phyloP scores from a whole-genome alignment of 2,329 filamentous ascomycete genomes.

The Epichloe amarillans region DNA sequence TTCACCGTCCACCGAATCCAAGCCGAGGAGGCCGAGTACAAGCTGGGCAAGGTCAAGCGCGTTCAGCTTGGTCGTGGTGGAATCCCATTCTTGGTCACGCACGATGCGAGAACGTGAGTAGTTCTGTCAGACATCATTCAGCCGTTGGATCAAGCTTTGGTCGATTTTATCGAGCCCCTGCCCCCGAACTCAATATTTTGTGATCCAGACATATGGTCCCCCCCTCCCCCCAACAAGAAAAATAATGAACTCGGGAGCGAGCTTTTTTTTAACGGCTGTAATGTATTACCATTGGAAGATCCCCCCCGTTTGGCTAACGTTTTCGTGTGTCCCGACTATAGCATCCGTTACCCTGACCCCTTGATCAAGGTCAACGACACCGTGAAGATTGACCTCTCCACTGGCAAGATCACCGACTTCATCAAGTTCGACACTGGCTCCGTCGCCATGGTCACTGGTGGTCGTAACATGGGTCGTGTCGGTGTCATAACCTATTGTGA shows the following conservation, averaged over 20 bases:
- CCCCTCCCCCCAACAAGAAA: background rate
- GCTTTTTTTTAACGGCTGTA: slow-evolving; percentile 38
- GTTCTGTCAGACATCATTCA: slow-evolving; percentile 90
- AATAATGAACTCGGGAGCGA: background rate
- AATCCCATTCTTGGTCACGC: slow-evolving; percentile 99
- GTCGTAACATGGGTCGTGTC: slow-evolving; percentile 99
- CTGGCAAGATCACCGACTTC: slow-evolving; percentile 96
- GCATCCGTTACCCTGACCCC: slow-evolving; percentile 98
- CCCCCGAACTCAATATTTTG: slow-evolving; percentile 7
- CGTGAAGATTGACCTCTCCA: slow-evolving; percentile 94
- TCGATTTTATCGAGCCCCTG: slow-evolving; percentile 30
- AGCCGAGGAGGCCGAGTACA: slow-evolving; percentile 97
- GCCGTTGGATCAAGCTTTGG: slow-evolving; percentile 99
- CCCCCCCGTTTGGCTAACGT: slow-evolving; percentile 22
- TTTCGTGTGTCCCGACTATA: slow-evolving; percentile 26
- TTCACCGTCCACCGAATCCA: slow-evolving; percentile 99
- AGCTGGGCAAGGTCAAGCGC: slow-evolving; percentile 99
- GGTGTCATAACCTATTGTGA: slow-evolving; percentile 99
- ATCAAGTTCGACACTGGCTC: slow-evolving; percentile 98
- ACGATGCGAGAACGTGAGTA: slow-evolving; percentile 99
- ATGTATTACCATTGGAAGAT: slow-evolving; percentile 32
- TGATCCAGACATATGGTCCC: background rate
- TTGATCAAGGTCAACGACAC: slow-evolving; percentile 99
- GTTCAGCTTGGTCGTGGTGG: slow-evolving; percentile 98
- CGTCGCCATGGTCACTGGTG: slow-evolving; percentile 97